Base-by-base conservation (phyloP, 768 basidiomycete genomes). In the Auricularia sp. region DNA sequence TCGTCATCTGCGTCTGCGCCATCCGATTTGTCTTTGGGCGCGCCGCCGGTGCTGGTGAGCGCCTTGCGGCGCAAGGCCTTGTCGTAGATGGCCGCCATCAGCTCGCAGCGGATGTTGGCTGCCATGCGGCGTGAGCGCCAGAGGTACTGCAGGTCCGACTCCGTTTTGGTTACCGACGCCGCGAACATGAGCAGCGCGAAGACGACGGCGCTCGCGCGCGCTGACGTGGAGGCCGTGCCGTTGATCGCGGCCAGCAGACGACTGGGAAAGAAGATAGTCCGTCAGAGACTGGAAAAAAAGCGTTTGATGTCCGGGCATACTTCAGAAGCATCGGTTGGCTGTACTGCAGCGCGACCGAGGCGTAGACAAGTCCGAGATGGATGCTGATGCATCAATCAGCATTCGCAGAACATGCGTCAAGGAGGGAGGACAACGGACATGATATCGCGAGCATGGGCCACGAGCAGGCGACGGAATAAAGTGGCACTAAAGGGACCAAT, bases 11-110 rank as follows among this genome's bases (percentile, higher is more conserved):
- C n/a, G 64, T 62, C 45, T 8, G 69, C 54, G 10, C 18, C 44
- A 45, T 10, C 73, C 76, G 35, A 73, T 73, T 58, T 66, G 18
- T 37, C 47, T 29, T 29, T 29, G 29, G 29, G 29, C 29, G 29
- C 29, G 29, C 29, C 29, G 64, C 65, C 65, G 21, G 74, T 82
- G 62, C 84, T 80, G 7, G 90, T 78, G 47, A 92, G 77, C 1
- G 95, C 93, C 71, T 85, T 88, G 36, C 94, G 78, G 73, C 88
- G 89, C 42, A 96, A 75, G 0, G 93, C 83, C 73, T 97, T 97
- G 73, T 93, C 89, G 71, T 94, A 96, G 62, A 96, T 90, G 2
- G 86, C 76, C 0, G 90, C 86, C 87, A 92, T 94, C n/a, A 95
- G 81, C 75, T 90, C 89, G 13, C 82, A 81, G 7, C 90, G 85